Evolutionary conservation across 2,329 filamentous ascomycete genomes (phyloP).

Genomic region (Cladorrhinum sp.): DNA sequence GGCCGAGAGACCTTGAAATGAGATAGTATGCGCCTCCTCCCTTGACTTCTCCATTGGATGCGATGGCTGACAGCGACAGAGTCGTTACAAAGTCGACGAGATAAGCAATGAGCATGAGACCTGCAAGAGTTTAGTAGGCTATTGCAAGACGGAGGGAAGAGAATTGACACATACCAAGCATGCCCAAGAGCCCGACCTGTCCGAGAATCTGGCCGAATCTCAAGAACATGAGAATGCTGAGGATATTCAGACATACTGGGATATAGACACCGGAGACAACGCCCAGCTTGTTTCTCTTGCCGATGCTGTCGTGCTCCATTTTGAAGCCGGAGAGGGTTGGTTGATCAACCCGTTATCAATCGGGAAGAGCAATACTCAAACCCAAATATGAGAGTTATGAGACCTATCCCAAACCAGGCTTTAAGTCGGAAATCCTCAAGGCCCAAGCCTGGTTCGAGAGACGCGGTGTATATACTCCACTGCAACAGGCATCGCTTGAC

Average conservation of each 20-base stretch:
- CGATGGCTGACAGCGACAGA: conserved; percentile 82
- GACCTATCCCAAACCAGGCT: neutral
- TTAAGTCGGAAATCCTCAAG: too few species aligned
- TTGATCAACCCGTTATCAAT: neutral
- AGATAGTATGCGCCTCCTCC: conserved; percentile 87
- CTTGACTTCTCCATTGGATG: conserved; percentile 84
- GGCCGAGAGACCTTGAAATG: conserved; percentile 80
- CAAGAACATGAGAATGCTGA: conserved; percentile 90
- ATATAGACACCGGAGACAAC: conserved; percentile 80
- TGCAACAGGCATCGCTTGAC: conserved; percentile 6
- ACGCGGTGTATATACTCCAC: conserved; percentile 13
- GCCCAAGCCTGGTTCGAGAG: neutral
- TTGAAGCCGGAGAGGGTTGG: conserved; percentile 9
- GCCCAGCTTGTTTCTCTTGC: conserved; percentile 62
- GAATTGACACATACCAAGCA: conserved; percentile 58
- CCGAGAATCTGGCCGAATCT: conserved; percentile 83
- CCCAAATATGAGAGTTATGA: neutral
- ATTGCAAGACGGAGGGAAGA: too few species aligned
- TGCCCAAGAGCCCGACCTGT: conserved; percentile 74
- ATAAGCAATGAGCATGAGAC: conserved; percentile 73
- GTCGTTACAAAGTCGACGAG: conserved; percentile 79
- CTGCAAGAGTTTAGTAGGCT: conserved; percentile 37
- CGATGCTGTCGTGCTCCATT: conserved; percentile 35
- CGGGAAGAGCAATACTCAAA: too few species aligned
- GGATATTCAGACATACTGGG: conserved; percentile 82